Percentiles rank a stretch among this genome's conserved stretches.
These are phyloP conservation scores for Fusarium sp. DNA, from an alignment of 2,329 filamentous ascomycete species.

Conservation along the genomic window DNA sequence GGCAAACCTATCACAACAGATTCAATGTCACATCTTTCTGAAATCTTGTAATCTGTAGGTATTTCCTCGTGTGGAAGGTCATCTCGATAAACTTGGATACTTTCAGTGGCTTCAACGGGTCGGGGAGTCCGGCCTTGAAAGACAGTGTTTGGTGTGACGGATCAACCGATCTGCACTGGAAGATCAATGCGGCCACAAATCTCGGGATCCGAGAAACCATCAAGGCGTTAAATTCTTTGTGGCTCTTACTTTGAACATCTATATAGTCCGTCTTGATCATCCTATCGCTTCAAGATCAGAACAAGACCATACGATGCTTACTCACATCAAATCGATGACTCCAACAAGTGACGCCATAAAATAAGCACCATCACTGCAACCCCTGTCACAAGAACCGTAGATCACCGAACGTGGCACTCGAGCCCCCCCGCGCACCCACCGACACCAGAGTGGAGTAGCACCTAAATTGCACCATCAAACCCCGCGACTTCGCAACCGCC, in stretches of 20 bases:
- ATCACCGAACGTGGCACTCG: constrained; percentile 24
- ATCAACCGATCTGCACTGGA: neutral
- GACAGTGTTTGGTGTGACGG: neutral
- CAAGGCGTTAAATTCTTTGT: neutral
- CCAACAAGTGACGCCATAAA: constrained; percentile 22
- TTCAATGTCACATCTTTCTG: neutral
- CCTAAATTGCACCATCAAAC: constrained; percentile 35
- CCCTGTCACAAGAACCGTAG: constrained; percentile 16
- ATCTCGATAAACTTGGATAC: neutral
- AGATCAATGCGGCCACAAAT: neutral
- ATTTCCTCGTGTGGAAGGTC: neutral
- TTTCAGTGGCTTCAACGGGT: neutral
- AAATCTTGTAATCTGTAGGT: neutral
- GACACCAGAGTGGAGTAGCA: constrained; percentile 20
- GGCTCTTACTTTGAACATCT: neutral
- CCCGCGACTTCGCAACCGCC: constrained; percentile 32
- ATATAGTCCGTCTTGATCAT: neutral
- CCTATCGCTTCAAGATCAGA: neutral
- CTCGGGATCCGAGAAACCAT: neutral
- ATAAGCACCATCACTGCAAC: neutral
- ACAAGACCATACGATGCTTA: constrained; percentile 6
- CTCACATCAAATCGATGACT: constrained; percentile 7
- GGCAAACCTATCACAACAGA: neutral
- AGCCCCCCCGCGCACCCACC: constrained; percentile 19
- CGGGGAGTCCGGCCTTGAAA: neutral